A percentile compares a stretch with the other conserved stretches of the same genome.
phyloP scores from a whole-genome alignment of 345 rosid species.

The Melaleuca quinquenervia region DNA sequence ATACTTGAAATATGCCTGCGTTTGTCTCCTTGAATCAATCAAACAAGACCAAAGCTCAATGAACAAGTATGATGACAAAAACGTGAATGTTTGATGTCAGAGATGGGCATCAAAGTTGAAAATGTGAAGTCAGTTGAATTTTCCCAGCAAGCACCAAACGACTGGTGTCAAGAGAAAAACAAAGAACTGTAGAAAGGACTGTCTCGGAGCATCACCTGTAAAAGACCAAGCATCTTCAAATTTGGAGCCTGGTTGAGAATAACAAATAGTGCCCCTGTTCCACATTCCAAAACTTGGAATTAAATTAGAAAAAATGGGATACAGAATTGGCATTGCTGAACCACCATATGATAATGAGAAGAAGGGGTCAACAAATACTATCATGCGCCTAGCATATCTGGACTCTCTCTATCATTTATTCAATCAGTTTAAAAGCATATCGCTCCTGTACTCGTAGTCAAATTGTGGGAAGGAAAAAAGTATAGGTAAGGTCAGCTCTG shows the following conservation, averaged over 20 bases:
- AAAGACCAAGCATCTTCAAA: conserved; percentile 92
- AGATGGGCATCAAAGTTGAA: neutral
- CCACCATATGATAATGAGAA: neutral
- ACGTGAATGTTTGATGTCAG: neutral
- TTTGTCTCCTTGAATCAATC: neutral
- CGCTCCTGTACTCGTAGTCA: neutral
- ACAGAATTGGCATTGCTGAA: neutral
- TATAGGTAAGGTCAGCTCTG: neutral
- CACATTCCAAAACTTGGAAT: neutral
- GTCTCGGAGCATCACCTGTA: conserved; percentile 43
- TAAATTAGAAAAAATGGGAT: neutral
- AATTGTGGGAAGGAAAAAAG: neutral
- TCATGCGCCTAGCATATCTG: neutral
- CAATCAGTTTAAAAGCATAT: neutral
- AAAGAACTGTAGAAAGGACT: neutral
- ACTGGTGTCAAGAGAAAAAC: neutral
- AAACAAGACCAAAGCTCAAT: neutral
- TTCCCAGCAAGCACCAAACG: neutral
- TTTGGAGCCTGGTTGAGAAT: conserved; percentile 72
- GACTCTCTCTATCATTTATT: neutral
- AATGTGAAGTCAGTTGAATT: neutral
- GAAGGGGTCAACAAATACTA: neutral
- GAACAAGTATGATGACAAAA: neutral
- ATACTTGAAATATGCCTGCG: neutral
- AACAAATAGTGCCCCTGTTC: conserved; percentile 78